These are phyloP conservation scores for Erodium chrysanthum DNA, from an alignment of 441 rosid species.

Conservation along the genomic window DNA sequence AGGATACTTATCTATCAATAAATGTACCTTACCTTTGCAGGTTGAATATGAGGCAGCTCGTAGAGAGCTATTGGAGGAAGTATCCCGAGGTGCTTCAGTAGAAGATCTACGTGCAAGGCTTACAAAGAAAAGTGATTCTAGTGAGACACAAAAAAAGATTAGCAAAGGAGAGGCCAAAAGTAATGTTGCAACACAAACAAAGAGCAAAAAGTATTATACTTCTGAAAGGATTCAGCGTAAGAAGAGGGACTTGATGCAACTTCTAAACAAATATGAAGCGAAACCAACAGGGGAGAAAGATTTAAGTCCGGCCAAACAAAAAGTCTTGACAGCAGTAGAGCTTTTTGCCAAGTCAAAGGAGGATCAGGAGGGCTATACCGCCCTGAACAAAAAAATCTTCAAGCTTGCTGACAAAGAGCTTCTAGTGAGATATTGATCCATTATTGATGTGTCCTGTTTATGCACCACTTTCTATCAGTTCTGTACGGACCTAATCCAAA, in stretches of 20 bases:
- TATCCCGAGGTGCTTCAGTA: conserved; percentile 60
- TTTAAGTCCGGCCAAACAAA: conserved; percentile 31
- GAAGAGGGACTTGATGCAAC: conserved; percentile 54
- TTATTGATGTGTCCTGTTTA: conserved; percentile 4
- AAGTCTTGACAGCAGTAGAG: conserved; percentile 51
- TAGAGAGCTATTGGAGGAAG: conserved; percentile 66
- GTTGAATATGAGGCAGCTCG: conserved; percentile 96
- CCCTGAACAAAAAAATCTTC: conserved; percentile 55
- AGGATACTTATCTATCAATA: conserved; percentile 1
- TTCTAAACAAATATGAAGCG: conserved; percentile 42
- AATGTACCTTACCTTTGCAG: conserved; percentile 29
- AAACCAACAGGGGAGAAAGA: conserved; percentile 28
- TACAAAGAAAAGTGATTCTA: conserved; percentile 38
- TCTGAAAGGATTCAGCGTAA: conserved; percentile 67
- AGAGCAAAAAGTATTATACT: conserved; percentile 33
- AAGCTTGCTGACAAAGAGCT: conserved; percentile 56
- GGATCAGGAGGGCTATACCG: conserved; percentile 37
- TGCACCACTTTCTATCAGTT: not conserved
- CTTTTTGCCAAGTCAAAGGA: conserved; percentile 49
- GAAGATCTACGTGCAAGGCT: conserved; percentile 61
- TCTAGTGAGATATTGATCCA: conserved; percentile 48
- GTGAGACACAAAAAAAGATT: conserved; percentile 42
- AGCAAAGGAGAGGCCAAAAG: conserved; percentile 44
- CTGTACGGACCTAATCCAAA: conserved; percentile 9
- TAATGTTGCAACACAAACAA: conserved; percentile 45